Evolutionary conservation across 345 rosid species (phyloP).

Genomic region (Rhizophora mangle): DNA sequence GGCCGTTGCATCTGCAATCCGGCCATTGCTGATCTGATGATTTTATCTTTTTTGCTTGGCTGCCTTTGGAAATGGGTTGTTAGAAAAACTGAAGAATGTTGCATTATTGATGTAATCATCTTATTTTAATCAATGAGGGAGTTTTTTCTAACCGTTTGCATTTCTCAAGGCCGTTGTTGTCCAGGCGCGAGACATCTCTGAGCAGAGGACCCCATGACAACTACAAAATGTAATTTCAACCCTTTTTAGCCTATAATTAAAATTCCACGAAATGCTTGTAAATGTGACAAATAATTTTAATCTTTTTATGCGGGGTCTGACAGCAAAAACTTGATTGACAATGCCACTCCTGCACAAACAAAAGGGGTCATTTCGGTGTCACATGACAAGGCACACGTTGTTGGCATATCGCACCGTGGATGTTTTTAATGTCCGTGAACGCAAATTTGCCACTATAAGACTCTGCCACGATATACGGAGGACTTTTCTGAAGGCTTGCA

Average conservation of each 20-base stretch:
- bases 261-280: too few relatives aligned
- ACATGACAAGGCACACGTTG: not conserved
- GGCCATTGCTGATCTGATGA: conserved; percentile 49
- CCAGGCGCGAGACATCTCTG: conserved; percentile 64
- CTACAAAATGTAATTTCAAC: conserved; percentile 29
- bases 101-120: not conserved
- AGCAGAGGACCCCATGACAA: conserved; percentile 93
- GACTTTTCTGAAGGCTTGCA: conserved; percentile 48
- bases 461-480: conserved; percentile 75
- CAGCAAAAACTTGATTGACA: conserved; percentile 8
- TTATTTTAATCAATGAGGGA: not conserved
- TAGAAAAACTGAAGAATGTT: not conserved
- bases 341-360: conserved; percentile 49
- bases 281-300: too few relatives aligned
- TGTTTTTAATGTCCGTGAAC: too few relatives aligned
- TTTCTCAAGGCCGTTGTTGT: conserved; percentile 42
- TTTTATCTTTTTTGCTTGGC: conserved; percentile 58
- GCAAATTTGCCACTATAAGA: conserved; percentile 94
- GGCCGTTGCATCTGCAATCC: conserved; percentile 48
- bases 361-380: not conserved
- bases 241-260: too few relatives aligned
- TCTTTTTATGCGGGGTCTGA: too few relatives aligned
- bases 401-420: not conserved
- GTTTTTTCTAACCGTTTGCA: conserved; percentile 47
- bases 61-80: conserved; percentile 17